These are phyloP conservation scores for Zasmidium cellare DNA, from an alignment of 2,329 filamentous ascomycete species.

Conservation along the genomic window DNA sequence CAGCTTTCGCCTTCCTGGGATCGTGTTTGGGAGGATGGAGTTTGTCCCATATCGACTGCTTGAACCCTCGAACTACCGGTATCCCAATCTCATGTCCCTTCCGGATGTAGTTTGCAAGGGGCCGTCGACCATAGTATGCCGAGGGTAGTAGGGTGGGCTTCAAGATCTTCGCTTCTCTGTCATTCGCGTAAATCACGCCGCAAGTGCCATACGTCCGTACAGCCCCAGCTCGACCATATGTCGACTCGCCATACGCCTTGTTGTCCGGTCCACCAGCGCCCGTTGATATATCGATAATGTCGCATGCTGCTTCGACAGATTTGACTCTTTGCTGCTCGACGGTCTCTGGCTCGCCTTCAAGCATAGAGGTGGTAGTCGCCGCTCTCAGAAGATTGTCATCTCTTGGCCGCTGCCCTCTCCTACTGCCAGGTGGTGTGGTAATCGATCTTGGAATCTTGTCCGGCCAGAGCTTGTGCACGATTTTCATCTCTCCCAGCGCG, in stretches of 20 bases:
- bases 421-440: constrained; percentile 36
- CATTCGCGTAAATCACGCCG: constrained; percentile 84
- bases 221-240: constrained; percentile 43
- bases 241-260: constrained; percentile 46
- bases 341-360: constrained; percentile 38
- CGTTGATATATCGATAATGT: constrained; percentile 50
- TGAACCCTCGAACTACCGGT: constrained; percentile 85
- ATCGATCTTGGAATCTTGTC: constrained; percentile 51
- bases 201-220: constrained; percentile 68
- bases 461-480: constrained; percentile 81
- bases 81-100: constrained; percentile 82
- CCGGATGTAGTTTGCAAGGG: constrained; percentile 75
- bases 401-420: constrained; percentile 1
- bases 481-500: constrained; percentile 85
- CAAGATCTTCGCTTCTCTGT: constrained; percentile 74
- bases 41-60: constrained; percentile 72
- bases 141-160: constrained; percentile 85
- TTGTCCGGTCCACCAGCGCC: constrained; percentile 48
- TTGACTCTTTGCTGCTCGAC: constrained; percentile 46
- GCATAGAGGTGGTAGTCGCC: constrained; percentile 27
- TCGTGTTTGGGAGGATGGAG: constrained; percentile 59
- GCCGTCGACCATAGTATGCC: constrained; percentile 76
- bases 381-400: constrained; percentile 24
- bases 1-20: constrained; percentile 39
- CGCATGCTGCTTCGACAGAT: constrained; percentile 46